These are phyloP conservation scores for Gillenia trifoliata DNA, from an alignment of 306 rosid species.

Conservation along the genomic window DNA sequence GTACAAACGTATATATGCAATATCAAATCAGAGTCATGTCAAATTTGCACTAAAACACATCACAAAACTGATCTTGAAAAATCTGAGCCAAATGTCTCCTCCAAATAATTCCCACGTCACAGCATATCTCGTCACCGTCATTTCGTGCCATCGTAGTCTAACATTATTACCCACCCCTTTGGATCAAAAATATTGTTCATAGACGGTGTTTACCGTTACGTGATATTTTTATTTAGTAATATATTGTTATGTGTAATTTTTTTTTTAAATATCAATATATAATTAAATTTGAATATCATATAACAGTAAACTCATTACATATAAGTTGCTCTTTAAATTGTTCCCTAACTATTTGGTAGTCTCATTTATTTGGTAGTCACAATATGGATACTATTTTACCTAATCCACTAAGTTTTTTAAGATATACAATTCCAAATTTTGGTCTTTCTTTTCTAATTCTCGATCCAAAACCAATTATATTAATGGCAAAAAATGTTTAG, in stretches of 20 bases:
- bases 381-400: neutral
- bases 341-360: neutral
- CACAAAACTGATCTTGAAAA: conserved; percentile 19
- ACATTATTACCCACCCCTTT: conserved; percentile 5
- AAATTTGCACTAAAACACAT: conserved; percentile 16
- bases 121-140: neutral
- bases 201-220: too few species aligned
- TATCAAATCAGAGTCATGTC: conserved; percentile 32
- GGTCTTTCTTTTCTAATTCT: neutral
- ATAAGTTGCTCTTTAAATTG: too few species aligned
- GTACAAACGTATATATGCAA: neutral
- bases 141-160: neutral
- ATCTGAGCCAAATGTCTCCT: conserved; percentile 18
- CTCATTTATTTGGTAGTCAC: neutral
- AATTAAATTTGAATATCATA: too few species aligned
- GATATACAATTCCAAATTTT: neutral
- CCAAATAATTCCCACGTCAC: conserved; percentile 11
- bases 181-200: too few species aligned
- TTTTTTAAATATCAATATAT: too few species aligned
- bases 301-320: too few species aligned
- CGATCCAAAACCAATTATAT: neutral
- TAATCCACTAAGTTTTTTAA: neutral
- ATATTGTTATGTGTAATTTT: too few species aligned
- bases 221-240: too few species aligned
- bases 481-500: neutral